Evolutionary conservation across 2,329 filamentous ascomycete species (phyloP).

Genomic region (Exophiala sp.): DNA sequence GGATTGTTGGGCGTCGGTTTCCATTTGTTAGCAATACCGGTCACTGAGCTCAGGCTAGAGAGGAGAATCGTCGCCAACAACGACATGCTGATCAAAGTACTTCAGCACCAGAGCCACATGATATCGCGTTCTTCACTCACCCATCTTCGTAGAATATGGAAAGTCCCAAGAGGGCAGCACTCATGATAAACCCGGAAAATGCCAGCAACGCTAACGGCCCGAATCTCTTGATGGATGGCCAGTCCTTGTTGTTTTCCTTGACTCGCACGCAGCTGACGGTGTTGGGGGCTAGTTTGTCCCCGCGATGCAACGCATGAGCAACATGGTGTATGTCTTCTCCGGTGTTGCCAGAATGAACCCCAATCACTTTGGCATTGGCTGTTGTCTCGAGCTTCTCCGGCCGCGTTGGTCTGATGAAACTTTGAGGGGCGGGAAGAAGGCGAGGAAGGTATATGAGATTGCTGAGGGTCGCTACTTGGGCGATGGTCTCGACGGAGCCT

Average conservation of each 20-base stretch:
- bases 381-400: constrained; percentile 40
- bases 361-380: constrained; percentile 39
- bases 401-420: constrained; percentile 43
- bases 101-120: constrained; percentile 1
- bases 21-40: constrained; percentile 49
- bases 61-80: constrained; percentile 45
- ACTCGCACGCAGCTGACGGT: constrained; percentile 41
- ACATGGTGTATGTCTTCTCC: constrained; percentile 45
- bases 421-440: constrained; percentile 48
- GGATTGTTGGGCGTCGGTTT: constrained; percentile 39
- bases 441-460: constrained; percentile 46
- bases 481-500: constrained; percentile 46
- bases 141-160: constrained; percentile 44
- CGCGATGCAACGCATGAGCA: constrained; percentile 38
- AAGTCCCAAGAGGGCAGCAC: constrained; percentile 39
- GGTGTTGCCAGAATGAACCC: constrained; percentile 45
- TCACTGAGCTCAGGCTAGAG: constrained; percentile 45
- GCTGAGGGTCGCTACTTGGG: constrained; percentile 47
- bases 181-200: constrained; percentile 42
- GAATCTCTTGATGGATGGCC: constrained; percentile 41
- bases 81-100: constrained; percentile 38
- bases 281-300: constrained; percentile 34
- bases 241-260: constrained; percentile 30
- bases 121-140: constrained; percentile 6
- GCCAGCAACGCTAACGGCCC: constrained; percentile 44